These are phyloP conservation scores for Sphaerulina populicola DNA, from an alignment of 2,329 filamentous ascomycete genomes.

Conservation along the genomic window DNA sequence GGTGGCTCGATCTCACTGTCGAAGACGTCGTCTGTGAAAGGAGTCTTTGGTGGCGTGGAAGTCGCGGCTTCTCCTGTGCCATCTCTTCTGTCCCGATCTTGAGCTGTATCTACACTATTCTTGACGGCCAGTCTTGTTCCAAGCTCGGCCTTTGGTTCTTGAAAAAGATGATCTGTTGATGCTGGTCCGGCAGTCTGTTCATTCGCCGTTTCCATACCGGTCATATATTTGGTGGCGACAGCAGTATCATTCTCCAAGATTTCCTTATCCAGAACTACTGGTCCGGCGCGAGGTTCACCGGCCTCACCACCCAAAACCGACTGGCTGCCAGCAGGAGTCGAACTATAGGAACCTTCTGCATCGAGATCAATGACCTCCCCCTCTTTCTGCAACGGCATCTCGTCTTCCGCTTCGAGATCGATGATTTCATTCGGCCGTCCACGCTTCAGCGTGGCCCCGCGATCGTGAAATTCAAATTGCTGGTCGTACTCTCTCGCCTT, in stretches of 20 bases:
- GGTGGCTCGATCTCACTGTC: background rate
- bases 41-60: background rate
- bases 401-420: constrained; percentile 38
- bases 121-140: background rate
- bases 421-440: constrained; percentile 45
- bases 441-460: constrained; percentile 46
- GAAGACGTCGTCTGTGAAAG: background rate
- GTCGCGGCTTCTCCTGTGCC: background rate
- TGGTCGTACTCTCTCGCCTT: constrained; percentile 50
- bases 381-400: constrained; percentile 32
- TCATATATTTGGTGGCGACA: background rate
- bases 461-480: constrained; percentile 52
- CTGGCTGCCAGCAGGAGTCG: constrained; percentile 13
- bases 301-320: constrained; percentile 37
- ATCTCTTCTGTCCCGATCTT: background rate
- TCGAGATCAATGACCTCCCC: constrained; percentile 37
- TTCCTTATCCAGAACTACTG: background rate
- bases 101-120: background rate
- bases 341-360: constrained; percentile 14
- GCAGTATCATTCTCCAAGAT: background rate
- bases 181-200: background rate
- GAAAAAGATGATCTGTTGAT: background rate
- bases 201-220: background rate
- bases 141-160: background rate
- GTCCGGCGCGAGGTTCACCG: constrained; percentile 36